Base-by-base conservation (phyloP, 2,329 filamentous ascomycete genomes). In the Xylaria polymorpha region DNA sequence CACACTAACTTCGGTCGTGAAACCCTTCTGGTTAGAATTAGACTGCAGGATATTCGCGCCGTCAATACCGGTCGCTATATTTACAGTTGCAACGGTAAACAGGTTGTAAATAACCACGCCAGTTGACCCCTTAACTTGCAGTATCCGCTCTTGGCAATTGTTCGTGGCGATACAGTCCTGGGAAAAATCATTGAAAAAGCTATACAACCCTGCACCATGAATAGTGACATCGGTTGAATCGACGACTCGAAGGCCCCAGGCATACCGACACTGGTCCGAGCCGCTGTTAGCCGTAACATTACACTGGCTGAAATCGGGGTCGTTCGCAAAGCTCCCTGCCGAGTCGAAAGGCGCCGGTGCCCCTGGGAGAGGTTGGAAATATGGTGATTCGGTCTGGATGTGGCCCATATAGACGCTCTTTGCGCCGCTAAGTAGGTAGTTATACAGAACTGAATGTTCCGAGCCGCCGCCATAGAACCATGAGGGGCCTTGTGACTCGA, bases 81-180 rank as follows among this genome's bases (percentile, higher is more conserved):
- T 20, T 8, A 63, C 43, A 5, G 35, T 68, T 12, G 58, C 71
- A 1, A 67, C 70, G 2, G 72, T 72, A 53, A 68, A 72, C 9
- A 71, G 20, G 56, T 72, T 71, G 39, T 59, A 67, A 15, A 73
- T 29, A 18, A 64, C 62, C 2, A 72, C 48, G 1, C 44, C 64
- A 3, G 15, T 32, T 9, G 63, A 65, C 2, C 65, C 53, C 4
- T 18, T 57, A 12, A 66, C 61, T 35, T 66, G 37, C 15, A 89
- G 80, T 77, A 89, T 88, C 71, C 87, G 86, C 61, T 85, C 80
- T 75, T 89, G 87, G 75, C 87, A 90, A 12, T 81, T 82, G 64
- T 85, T 82, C 0, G 81, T 83, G 4, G 78, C 77, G 20, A 89
- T 78, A 69, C 88, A 90, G 8, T 79, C 81, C 73, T 88, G 85